Conservation (phyloP, 192 early-diverging fungal genomes). For the Chytriomyces confervae region DNA sequence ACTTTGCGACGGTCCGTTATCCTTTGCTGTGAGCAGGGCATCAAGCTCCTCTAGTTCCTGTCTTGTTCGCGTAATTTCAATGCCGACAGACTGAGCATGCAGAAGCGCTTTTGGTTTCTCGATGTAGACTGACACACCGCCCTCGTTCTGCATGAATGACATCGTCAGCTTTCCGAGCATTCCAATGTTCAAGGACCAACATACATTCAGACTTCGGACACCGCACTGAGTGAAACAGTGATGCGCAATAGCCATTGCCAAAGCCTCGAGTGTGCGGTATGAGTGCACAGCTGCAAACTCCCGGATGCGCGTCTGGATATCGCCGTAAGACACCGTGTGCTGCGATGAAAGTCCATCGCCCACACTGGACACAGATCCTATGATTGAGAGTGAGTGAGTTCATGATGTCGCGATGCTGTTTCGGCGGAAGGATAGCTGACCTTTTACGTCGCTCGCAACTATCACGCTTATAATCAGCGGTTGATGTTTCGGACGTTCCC, state of each 20-base stretch:
- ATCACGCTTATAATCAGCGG: conserved; percentile 82
- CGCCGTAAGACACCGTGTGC: conserved; percentile 84
- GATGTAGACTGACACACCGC: conserved; percentile 71
- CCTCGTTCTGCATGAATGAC: conserved; percentile 16
- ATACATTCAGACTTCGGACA: conserved; percentile 54
- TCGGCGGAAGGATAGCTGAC: background rate
- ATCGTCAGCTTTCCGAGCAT: background rate
- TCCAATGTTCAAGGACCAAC: background rate
- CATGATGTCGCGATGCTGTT: background rate
- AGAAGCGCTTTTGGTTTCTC: conserved; percentile 90
- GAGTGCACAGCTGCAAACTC: conserved; percentile 76
- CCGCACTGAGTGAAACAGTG: conserved; percentile 79
- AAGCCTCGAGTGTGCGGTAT: conserved; percentile 87
- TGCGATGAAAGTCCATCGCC: conserved; percentile 72
- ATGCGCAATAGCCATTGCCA: conserved; percentile 83
- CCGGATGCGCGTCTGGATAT: conserved; percentile 74
- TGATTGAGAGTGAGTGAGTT: background rate
- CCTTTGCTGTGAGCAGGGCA: background rate
- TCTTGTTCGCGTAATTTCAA: conserved; percentile 81
- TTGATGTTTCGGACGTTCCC: conserved; percentile 88
- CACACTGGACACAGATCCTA: conserved; percentile 69
- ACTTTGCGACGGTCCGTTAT: background rate
- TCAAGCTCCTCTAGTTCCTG: conserved; percentile 57
- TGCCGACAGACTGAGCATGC: conserved; percentile 85
- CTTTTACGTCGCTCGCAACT: conserved; percentile 71